These are phyloP conservation scores for Ogataea siamensis DNA, from an alignment of 805 yeast species.

Conservation along the genomic window DNA sequence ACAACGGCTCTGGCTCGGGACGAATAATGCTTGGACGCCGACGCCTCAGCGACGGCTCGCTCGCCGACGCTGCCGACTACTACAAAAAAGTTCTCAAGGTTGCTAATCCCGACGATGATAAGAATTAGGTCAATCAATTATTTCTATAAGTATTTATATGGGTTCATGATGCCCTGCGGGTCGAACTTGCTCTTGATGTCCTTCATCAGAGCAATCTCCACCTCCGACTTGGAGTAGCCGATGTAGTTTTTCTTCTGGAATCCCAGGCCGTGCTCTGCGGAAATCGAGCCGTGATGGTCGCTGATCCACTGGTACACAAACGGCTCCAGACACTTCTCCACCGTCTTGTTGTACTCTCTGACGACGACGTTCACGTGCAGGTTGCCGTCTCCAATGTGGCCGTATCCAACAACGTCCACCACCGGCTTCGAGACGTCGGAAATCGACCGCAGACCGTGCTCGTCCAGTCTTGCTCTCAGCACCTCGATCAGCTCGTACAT, in stretches of 20 bases:
- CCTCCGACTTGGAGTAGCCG: conserved; percentile 74
- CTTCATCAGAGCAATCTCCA: conserved; percentile 72
- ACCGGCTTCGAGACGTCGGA: conserved; percentile 69
- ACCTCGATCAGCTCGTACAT: conserved; percentile 83
- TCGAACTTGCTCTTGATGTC: conserved; percentile 79
- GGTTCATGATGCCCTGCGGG: conserved; percentile 90
- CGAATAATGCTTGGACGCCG: conserved; percentile 80
- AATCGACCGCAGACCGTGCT: conserved; percentile 58
- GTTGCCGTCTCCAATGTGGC: conserved; percentile 98
- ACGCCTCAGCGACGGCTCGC: conserved; percentile 78
- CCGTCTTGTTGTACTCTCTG: conserved; percentile 72
- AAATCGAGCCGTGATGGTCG: conserved; percentile 75
- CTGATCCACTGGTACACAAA: conserved; percentile 90
- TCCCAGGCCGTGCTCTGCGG: conserved; percentile 98
- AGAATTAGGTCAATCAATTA: conserved; percentile 7
- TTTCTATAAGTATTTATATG: conserved; percentile 77
- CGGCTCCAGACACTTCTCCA: conserved; percentile 85
- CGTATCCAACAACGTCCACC: conserved; percentile 89
- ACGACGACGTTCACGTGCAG: conserved; percentile 91
- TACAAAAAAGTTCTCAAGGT: conserved; percentile 78
- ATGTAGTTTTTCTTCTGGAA: conserved; percentile 93
- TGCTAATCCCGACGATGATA: conserved; percentile 76
- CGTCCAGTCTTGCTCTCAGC: conserved; percentile 57
- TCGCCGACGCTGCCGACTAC: conserved; percentile 84
- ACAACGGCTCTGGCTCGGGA: conserved; percentile 23